Evolutionary conservation across 2,329 filamentous ascomycete genomes (phyloP), one percentile per base, ranked within the genome.

Genomic region (Ceratocystis papillata): DNA sequence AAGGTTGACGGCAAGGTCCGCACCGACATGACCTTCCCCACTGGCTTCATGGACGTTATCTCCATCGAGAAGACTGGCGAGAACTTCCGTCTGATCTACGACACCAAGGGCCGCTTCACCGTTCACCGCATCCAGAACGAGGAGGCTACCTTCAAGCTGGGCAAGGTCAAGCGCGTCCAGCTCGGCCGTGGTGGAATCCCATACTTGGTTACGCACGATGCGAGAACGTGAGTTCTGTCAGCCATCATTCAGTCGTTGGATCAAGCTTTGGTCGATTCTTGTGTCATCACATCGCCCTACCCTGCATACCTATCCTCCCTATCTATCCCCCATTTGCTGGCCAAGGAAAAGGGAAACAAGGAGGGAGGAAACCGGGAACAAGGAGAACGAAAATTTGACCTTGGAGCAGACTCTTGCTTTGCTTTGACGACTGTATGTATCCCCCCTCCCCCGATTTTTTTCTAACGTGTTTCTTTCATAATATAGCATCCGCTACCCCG

Each of bases 121-220:
- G 92, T 99, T 78, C 94, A 99, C 90, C 90, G 94, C 77, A 97
- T 99, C 83, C 93, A 95, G 80, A 82, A 86, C 74, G 94, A 97
- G 85, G 94, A 99, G 89, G 92, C 93, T 75, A 87, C 94, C 84
- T 99, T 96, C 90, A 99, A 99, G 89, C 86, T 99, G 75, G 92
- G 92, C 85, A 99, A 97, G 87, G 94, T 99, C 84, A 96, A 96
- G 90, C 89, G 93, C 77, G 94, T 99, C 71, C 94, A 99, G 85
- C 87, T 99, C 76, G 94, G 94, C 85, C 93, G 91, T 82, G 95
- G 94, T 82, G 94, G 92, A 84, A 96, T 99, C 87, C 94, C 94
- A 95, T 99, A 96, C 92, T 96, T 97, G 91, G 94, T 99, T 90
- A 99, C 94, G 92, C 94, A 99, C 90, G 94, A 99, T 94, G 94